Conservation (phyloP, 306 rosid genomes). For the Corylus avellana region DNA sequence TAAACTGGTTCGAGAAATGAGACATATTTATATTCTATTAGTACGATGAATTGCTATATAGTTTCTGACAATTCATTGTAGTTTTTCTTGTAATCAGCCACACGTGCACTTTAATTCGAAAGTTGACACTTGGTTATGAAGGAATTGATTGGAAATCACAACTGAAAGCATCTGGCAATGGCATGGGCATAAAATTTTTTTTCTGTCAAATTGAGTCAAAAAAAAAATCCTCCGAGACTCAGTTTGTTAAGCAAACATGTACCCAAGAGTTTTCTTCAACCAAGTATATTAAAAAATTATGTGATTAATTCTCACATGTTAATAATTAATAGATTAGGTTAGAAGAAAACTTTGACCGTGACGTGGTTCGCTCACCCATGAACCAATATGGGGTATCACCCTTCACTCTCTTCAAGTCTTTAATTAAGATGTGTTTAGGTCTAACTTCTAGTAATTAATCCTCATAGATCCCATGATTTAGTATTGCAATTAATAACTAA, state of each 20-base stretch:
- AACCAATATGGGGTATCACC: not conserved
- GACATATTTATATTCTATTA: slow-evolving; percentile 8
- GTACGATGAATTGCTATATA: not conserved
- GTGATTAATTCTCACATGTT: too few species aligned
- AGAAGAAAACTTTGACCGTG: too few species aligned
- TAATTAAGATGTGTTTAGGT: not conserved
- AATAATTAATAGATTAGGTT: too few species aligned
- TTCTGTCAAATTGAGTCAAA: too few species aligned
- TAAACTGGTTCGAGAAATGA: slow-evolving; percentile 15
- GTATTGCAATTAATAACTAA: too few species aligned
- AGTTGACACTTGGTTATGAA: slow-evolving; percentile 52
- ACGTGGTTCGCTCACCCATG: too few species aligned
- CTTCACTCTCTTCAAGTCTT: not conserved
- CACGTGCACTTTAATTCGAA: slow-evolving; percentile 44
- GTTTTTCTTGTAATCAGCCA: slow-evolving; percentile 27
- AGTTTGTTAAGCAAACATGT: too few species aligned
- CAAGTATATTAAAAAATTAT: too few species aligned
- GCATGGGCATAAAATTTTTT: too few species aligned
- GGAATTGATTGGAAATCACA: slow-evolving; percentile 47
- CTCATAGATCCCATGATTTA: not conserved
- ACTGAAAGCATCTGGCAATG: slow-evolving; percentile 19
- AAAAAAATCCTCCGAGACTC: too few species aligned
- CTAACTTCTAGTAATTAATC: too few species aligned
- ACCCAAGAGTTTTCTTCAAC: too few species aligned
- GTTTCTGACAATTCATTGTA: not conserved